phyloP scores from a whole-genome alignment of 805 yeast genomes.

The Candida easanensis region DNA sequence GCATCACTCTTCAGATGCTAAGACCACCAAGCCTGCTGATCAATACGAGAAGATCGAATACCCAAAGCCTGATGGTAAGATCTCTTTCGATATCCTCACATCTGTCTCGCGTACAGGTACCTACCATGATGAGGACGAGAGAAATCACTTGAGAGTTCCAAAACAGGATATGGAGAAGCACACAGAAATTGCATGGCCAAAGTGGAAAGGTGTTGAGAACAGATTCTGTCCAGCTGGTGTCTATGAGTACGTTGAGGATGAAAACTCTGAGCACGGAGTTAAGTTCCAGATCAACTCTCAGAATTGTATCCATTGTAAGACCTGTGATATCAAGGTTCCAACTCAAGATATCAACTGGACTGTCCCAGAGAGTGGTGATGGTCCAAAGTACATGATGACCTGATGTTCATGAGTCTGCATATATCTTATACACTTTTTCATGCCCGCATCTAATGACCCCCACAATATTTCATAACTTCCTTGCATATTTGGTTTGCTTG shows the following conservation, averaged over 20 bases:
- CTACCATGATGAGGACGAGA: slow-evolving; percentile 91
- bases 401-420: too few species aligned
- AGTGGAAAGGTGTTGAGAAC: slow-evolving; percentile 82
- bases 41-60: slow-evolving; percentile 72
- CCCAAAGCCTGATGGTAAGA: slow-evolving; percentile 93
- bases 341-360: slow-evolving; percentile 92
- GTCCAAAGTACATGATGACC: slow-evolving; percentile 92
- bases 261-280: slow-evolving; percentile 54
- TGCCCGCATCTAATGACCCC: neutral
- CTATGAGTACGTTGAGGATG: slow-evolving; percentile 82
- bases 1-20: slow-evolving; percentile 68
- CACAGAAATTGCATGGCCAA: slow-evolving; percentile 66
- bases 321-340: slow-evolving; percentile 97
- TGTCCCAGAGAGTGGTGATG: slow-evolving; percentile 99
- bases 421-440: neutral
- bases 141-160: slow-evolving; percentile 75
- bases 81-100: slow-evolving; percentile 88
- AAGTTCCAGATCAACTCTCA: slow-evolving; percentile 92
- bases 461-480: neutral
- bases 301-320: slow-evolving; percentile 97
- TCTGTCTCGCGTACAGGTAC: slow-evolving; percentile 98
- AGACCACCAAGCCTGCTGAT: slow-evolving; percentile 64
- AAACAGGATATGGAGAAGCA: slow-evolving; percentile 65
- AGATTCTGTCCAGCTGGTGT: slow-evolving; percentile 99
- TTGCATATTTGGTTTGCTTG: neutral